A percentile compares a stretch with the other conserved stretches of the same genome.
Evolutionary conservation across 2,329 filamentous ascomycete species (phyloP).

Genomic region (Aspergillus latus): DNA sequence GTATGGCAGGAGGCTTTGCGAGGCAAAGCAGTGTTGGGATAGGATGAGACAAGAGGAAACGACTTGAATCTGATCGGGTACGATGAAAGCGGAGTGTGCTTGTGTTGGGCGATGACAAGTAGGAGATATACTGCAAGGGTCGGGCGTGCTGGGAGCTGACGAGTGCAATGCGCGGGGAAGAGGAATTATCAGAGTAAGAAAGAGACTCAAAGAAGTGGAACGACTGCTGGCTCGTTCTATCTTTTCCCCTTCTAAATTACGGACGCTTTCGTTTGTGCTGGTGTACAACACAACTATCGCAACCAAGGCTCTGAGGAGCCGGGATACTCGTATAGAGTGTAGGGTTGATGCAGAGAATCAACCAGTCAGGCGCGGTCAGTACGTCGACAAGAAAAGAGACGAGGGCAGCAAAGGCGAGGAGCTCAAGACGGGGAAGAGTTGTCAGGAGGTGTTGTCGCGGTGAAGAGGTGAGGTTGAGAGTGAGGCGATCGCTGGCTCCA

Average conservation of each 20-base stretch:
- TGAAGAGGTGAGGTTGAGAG: constrained; percentile 27
- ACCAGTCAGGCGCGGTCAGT: background rate
- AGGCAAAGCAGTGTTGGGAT: constrained; percentile 25
- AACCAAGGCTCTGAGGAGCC: background rate
- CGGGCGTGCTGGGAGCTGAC: constrained; percentile 24
- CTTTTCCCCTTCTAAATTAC: constrained; percentile 19
- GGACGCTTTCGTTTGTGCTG: constrained; percentile 12
- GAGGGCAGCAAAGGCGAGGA: constrained; percentile 13
- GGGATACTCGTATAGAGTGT: background rate
- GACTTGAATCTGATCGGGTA: constrained; percentile 24
- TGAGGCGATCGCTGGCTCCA: constrained; percentile 22
- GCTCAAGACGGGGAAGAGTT: constrained; percentile 14
- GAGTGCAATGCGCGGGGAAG: constrained; percentile 21
- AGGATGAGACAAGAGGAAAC: constrained; percentile 20
- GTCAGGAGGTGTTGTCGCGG: constrained; percentile 17
- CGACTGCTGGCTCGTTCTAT: constrained; percentile 19
- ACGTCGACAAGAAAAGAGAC: constrained; percentile 2
- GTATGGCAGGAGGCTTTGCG: constrained; percentile 21
- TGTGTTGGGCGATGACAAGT: constrained; percentile 24
- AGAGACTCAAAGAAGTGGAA: constrained; percentile 10
- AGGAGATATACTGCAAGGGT: constrained; percentile 22
- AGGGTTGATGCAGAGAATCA: background rate
- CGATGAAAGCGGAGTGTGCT: constrained; percentile 23
- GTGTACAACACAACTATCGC: constrained; percentile 2
- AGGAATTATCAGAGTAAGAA: constrained; percentile 14